phyloP scores from a whole-genome alignment of 495 filamentous ascomycete genomes.

The Aspergillus mulundensis region DNA sequence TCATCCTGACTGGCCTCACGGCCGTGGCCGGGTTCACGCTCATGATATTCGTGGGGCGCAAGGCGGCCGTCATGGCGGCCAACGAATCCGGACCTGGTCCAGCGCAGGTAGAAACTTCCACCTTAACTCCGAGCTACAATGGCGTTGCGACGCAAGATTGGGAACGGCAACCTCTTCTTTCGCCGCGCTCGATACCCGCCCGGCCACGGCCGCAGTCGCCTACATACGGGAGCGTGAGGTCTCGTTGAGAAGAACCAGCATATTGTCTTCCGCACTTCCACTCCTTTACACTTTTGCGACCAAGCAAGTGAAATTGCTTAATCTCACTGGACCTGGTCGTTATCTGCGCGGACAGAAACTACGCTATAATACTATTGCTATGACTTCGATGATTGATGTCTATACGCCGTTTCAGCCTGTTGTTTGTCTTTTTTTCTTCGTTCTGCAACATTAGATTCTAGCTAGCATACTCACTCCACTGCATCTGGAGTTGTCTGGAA shows the following conservation, averaged over 20 bases:
- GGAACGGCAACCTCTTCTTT: slow-evolving; percentile 16
- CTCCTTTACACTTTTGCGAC: too few species aligned
- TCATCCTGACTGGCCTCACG: slow-evolving; percentile 58
- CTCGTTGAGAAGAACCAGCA: neutral
- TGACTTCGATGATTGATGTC: too few species aligned
- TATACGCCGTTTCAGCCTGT: too few species aligned
- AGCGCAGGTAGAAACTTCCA: slow-evolving; percentile 6
- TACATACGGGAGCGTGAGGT: slow-evolving; percentile 9
- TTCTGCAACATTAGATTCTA: too few species aligned
- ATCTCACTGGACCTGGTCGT: too few species aligned
- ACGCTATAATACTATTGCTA: too few species aligned
- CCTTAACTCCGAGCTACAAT: neutral
- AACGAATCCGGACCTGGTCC: neutral
- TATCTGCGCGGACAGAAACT: too few species aligned
- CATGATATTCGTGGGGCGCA: slow-evolving; percentile 55
- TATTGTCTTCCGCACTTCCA: too few species aligned
- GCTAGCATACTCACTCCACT: too few species aligned
- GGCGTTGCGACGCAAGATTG: slow-evolving; percentile 15
- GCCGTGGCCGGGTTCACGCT: slow-evolving; percentile 55
- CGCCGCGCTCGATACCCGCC: neutral
- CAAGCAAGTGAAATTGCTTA: too few species aligned
- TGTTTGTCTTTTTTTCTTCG: too few species aligned
- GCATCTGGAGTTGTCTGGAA: too few species aligned
- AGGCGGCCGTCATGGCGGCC: slow-evolving; percentile 18
- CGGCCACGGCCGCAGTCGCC: neutral